Percentiles rank a stretch among this genome's conserved stretches.
phyloP scores from a whole-genome alignment of 2,329 filamentous ascomycete genomes.

The Trichoderma cornu-damae region DNA sequence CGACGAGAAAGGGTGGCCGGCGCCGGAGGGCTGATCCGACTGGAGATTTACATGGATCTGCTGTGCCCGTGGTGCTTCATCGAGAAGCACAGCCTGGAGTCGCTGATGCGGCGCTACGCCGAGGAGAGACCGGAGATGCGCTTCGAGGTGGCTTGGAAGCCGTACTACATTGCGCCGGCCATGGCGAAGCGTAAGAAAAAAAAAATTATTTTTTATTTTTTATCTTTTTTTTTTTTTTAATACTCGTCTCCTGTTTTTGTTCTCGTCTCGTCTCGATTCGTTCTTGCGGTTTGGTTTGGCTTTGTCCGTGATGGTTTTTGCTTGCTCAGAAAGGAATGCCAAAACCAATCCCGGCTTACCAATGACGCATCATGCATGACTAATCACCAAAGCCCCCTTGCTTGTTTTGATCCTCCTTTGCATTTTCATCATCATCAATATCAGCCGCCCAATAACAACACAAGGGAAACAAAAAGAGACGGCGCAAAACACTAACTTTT shows the following conservation, averaged over 20 bases:
- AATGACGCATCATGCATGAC: too few relatives aligned
- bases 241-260: neutral
- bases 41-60: slow-evolving; percentile 47
- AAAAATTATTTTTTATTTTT: too few relatives aligned
- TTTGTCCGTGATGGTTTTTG: too few relatives aligned
- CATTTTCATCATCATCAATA: too few relatives aligned
- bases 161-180: slow-evolving; percentile 42
- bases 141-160: slow-evolving; percentile 45
- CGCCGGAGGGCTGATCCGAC: slow-evolving; percentile 19
- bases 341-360: too few relatives aligned
- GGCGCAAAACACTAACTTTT: slow-evolving; percentile 7
- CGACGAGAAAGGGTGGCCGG: neutral
- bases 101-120: slow-evolving; percentile 40
- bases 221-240: neutral
- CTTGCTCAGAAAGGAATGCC: too few relatives aligned
- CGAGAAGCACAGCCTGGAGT: slow-evolving; percentile 42
- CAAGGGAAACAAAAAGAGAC: neutral
- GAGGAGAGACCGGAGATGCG: slow-evolving; percentile 38
- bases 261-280: neutral
- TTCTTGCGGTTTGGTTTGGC: too few relatives aligned
- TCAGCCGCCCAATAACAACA: neutral
- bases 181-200: slow-evolving; percentile 25
- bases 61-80: slow-evolving; percentile 51
- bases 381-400: too few relatives aligned
- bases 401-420: too few relatives aligned